Evolutionary conservation across 2,329 filamentous ascomycete species (phyloP).

Genomic region (Talaromyces islandicus): DNA sequence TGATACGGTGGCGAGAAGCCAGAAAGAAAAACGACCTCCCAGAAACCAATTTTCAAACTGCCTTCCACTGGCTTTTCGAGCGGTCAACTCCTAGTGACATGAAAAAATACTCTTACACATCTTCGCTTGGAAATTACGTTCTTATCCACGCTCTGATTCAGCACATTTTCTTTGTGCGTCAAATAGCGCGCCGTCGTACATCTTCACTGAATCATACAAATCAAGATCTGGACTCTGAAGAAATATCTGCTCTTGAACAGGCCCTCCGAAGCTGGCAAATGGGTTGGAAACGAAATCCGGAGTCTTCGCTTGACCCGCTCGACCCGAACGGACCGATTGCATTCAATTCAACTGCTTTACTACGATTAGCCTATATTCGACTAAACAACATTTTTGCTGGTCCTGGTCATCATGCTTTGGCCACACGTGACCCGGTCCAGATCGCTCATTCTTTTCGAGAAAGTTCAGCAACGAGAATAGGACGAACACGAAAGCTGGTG

Average conservation of each 20-base stretch:
- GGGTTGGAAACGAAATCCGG: constrained; percentile 34
- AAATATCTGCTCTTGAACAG: constrained; percentile 38
- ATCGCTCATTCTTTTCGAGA: constrained; percentile 56
- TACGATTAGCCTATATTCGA: constrained; percentile 53
- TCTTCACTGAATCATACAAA: constrained; percentile 18
- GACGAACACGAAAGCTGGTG: constrained; percentile 53
- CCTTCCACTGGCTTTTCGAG: constrained; percentile 13
- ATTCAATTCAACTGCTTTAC: constrained; percentile 59
- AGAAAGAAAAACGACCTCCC: constrained; percentile 5
- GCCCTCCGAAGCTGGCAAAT: constrained; percentile 38
- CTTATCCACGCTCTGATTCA: constrained; percentile 65
- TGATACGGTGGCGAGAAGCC: constrained; percentile 15
- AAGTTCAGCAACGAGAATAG: constrained; percentile 41
- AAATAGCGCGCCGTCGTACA: constrained; percentile 22
- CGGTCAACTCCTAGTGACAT: not conserved
- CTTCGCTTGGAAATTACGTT: constrained; percentile 59
- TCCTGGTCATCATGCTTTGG: constrained; percentile 32
- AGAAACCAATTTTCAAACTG: constrained; percentile 14
- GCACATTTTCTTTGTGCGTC: constrained; percentile 62
- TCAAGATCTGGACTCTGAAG: constrained; percentile 21
- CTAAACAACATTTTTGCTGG: constrained; percentile 56
- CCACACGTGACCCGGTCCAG: constrained; percentile 26
- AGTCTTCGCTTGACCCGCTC: constrained; percentile 28
- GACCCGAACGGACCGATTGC: constrained; percentile 53
- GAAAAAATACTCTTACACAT: constrained; percentile 9